phyloP scores from a whole-genome alignment of 495 filamentous ascomycete species.

The Penicillium daleae region DNA sequence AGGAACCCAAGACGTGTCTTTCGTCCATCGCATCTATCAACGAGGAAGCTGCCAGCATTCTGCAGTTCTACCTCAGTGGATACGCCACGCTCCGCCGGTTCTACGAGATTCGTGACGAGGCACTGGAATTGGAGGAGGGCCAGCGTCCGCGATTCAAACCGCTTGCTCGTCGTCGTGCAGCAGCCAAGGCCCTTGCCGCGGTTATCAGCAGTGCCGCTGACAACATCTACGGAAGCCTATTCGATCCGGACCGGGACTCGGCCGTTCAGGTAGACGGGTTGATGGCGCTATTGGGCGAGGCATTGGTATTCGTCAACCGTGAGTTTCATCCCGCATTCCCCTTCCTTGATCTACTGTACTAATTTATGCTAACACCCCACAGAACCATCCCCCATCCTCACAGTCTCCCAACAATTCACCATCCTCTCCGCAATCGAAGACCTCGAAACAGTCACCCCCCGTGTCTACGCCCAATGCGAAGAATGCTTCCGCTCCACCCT shows the following conservation, averaged over 20 bases:
- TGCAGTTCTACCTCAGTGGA: slow-evolving; percentile 83
- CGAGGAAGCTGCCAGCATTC: slow-evolving; percentile 73
- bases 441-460: slow-evolving; percentile 70
- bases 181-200: slow-evolving; percentile 71
- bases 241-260: slow-evolving; percentile 74
- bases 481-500: slow-evolving; percentile 65
- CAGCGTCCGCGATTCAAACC: slow-evolving; percentile 48
- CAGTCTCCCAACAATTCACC: slow-evolving; percentile 68
- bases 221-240: slow-evolving; percentile 85
- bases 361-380: neutral
- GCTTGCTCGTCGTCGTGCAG: slow-evolving; percentile 62
- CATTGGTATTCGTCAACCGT: slow-evolving; percentile 72
- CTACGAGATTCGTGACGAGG: slow-evolving; percentile 81
- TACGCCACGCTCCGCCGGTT: slow-evolving; percentile 87
- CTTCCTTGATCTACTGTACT: too few relatives aligned
- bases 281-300: slow-evolving; percentile 82
- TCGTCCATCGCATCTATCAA: slow-evolving; percentile 67
- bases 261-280: slow-evolving; percentile 85
- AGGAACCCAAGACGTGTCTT: slow-evolving; percentile 66
- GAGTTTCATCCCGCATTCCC: slow-evolving; percentile 27
- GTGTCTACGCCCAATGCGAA: slow-evolving; percentile 71
- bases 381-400: slow-evolving; percentile 44
- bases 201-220: slow-evolving; percentile 83
- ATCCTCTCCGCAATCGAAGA: slow-evolving; percentile 84
- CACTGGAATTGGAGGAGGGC: slow-evolving; percentile 43